Evolutionary conservation across 176 grass and related monocot genomes (phyloP).

Genomic region (Stipa capillata): DNA sequence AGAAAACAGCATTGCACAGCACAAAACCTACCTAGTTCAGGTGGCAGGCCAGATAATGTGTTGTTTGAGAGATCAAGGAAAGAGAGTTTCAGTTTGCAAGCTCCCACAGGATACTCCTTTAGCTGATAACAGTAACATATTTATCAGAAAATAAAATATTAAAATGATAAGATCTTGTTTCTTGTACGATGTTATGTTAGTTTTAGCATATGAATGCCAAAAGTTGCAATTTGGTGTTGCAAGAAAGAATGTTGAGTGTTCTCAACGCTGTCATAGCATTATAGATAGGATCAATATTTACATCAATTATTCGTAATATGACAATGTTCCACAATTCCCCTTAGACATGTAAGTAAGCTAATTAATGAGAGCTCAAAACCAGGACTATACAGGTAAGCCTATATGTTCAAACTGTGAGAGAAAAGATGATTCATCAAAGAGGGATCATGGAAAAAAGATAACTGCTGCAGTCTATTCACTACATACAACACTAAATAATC

Average conservation of each 20-base stretch:
- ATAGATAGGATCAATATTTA: background rate
- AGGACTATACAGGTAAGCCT: background rate
- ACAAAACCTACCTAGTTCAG: slow-evolving; percentile 67
- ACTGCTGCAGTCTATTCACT: background rate
- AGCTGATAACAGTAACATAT: slow-evolving; percentile 40
- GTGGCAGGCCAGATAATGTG: slow-evolving; percentile 71
- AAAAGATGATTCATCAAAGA: slow-evolving; percentile 1
- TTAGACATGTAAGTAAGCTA: background rate
- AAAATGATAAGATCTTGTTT: background rate
- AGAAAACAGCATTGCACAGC: background rate
- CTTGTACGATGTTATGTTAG: background rate
- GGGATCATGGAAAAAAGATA: background rate
- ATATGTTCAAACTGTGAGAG: background rate
- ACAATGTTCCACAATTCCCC: background rate
- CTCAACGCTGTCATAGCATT: background rate
- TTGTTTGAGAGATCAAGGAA: slow-evolving; percentile 91
- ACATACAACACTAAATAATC: background rate
- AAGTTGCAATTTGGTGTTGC: background rate
- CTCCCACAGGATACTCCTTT: slow-evolving; percentile 80
- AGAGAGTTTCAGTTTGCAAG: slow-evolving; percentile 71
- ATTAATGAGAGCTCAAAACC: background rate
- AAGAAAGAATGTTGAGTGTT: background rate
- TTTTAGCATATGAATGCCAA: background rate
- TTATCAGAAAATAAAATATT: slow-evolving; percentile 23
- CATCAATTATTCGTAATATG: background rate